Conservation (phyloP, 2,329 filamentous ascomycete genomes). For the Colletotrichum higginsianum region DNA sequence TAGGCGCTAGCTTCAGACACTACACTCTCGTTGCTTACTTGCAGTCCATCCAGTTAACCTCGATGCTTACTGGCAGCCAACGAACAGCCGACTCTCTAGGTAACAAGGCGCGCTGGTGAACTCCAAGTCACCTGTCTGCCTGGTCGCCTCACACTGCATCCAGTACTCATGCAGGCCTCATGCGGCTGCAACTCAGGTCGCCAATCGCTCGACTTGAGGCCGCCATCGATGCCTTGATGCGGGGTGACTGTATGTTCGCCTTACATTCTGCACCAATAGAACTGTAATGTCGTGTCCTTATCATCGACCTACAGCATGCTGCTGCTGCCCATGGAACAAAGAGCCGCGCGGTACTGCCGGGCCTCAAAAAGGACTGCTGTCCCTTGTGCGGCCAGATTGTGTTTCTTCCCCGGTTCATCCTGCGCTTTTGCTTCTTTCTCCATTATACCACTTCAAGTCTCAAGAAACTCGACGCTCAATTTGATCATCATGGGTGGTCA, state of each 20-base stretch:
- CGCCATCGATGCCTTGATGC: conserved; percentile 3
- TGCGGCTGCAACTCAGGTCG: not conserved
- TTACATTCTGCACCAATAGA: conserved; percentile 16
- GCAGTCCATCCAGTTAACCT: conserved; percentile 23
- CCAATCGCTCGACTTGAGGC: conserved; percentile 27
- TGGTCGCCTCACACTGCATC: conserved; percentile 23
- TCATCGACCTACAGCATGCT: conserved; percentile 9
- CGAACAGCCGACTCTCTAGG: not conserved
- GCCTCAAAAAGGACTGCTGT: not conserved
- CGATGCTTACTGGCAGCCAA: conserved; percentile 12
- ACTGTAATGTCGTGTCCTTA: not conserved
- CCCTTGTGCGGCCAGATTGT: not conserved
- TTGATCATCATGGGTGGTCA: conserved; percentile 20
- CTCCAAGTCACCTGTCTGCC: conserved; percentile 19
- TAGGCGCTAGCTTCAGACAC: not conserved
- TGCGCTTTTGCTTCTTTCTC: not conserved
- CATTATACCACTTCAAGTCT: not conserved
- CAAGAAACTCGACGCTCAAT: not conserved
- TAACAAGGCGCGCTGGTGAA: conserved; percentile 27
- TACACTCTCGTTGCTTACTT: conserved; percentile 8
- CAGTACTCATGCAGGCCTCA: conserved; percentile 25
- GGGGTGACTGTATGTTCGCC: conserved; percentile 17
- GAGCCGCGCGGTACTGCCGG: conserved; percentile 17
- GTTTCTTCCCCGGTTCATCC: not conserved
- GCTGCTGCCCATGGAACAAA: not conserved